Percentiles rank a stretch among this genome's conserved stretches.
Evolutionary conservation across 257 asterid species (phyloP).

Genomic region (Ligustrum vulgare): DNA sequence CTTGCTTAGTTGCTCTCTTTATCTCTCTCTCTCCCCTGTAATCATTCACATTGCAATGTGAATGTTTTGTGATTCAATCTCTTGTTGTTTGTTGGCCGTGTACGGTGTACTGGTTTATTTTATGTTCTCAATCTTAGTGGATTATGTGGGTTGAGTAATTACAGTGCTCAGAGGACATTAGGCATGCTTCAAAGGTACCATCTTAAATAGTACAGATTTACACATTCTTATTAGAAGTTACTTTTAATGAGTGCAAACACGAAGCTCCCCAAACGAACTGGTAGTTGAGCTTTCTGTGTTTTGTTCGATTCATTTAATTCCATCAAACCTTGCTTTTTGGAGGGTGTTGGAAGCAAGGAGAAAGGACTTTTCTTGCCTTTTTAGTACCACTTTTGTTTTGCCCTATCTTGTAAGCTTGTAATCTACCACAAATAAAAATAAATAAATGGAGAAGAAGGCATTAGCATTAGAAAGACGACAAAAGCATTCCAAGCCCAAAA

Average conservation of each 20-base stretch:
- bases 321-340: neutral
- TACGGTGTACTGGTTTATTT: neutral
- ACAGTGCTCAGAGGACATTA: neutral
- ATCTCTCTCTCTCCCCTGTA: neutral
- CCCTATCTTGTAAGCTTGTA: neutral
- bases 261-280: neutral
- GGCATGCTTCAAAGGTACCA: neutral
- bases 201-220: no score
- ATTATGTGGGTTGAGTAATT: neutral
- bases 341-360: neutral
- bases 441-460: neutral
- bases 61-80: neutral
- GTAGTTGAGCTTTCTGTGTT: neutral
- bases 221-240: neutral
- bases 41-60: neutral
- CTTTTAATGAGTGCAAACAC: neutral
- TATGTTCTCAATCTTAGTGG: neutral
- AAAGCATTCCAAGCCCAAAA: neutral
- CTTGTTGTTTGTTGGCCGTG: neutral
- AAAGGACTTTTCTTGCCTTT: neutral
- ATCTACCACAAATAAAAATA: neutral
- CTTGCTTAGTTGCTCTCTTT: no score
- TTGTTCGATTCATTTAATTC: neutral
- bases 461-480: neutral
- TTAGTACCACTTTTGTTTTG: neutral